These are phyloP conservation scores for Danielozyma ontarioensis DNA, from an alignment of 805 yeast species.

Conservation along the genomic window DNA sequence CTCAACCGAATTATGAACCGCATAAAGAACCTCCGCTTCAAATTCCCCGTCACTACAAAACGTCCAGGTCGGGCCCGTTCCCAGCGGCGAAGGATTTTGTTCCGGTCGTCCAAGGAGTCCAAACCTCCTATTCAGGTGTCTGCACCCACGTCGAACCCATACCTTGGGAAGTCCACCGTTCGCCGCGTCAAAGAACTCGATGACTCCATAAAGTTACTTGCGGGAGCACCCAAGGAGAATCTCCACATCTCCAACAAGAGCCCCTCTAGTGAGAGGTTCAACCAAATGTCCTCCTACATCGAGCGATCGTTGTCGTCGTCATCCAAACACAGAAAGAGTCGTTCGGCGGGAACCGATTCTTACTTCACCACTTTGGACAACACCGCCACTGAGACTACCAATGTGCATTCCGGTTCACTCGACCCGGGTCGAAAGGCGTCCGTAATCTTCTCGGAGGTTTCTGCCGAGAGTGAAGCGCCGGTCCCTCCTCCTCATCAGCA, in stretches of 20 bases:
- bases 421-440: neutral
- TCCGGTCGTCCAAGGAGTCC: neutral
- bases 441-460: neutral
- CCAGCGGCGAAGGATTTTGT: too few relatives aligned
- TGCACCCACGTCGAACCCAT: constrained; percentile 29
- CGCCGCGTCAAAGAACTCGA: constrained; percentile 15
- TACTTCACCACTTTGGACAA: neutral
- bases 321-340: neutral
- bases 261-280: constrained; percentile 8
- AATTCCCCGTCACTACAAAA: neutral
- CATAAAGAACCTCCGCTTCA: constrained; percentile 13
- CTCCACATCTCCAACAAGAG: constrained; percentile 5
- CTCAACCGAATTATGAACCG: constrained; percentile 19
- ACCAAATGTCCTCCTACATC: constrained; percentile 21
- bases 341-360: neutral
- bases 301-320: constrained; percentile 6
- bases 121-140: constrained; percentile 11
- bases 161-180: constrained; percentile 15
- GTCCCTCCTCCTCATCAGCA: constrained; percentile 23
- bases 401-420: neutral
- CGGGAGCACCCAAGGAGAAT: constrained; percentile 21
- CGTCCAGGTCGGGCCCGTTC: neutral
- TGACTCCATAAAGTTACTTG: constrained; percentile 15
- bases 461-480: constrained; percentile 14
- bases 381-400: neutral